Conservation (phyloP, 106 monocot genomes). For the Amphibolis antarctica region DNA sequence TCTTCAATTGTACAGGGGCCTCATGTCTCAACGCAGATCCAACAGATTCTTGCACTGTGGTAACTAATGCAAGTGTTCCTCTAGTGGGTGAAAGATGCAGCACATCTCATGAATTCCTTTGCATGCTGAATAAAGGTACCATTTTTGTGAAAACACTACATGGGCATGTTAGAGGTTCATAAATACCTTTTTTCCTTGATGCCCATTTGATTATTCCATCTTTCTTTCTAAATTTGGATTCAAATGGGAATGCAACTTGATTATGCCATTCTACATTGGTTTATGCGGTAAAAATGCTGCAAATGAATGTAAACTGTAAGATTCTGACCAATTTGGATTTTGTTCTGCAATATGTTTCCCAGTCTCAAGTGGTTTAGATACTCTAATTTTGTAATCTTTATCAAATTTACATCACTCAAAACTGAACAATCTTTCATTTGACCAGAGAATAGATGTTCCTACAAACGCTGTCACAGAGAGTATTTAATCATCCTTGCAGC, state of each 20-base stretch:
- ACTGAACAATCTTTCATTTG: neutral
- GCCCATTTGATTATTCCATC: too few relatives aligned
- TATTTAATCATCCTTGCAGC: conserved; percentile 69
- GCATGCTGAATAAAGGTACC: conserved; percentile 67
- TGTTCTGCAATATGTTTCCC: too few relatives aligned
- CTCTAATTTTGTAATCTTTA: neutral
- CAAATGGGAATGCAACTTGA: too few relatives aligned
- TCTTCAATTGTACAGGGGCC: conserved; percentile 33
- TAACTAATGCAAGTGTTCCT: conserved; percentile 23
- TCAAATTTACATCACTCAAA: neutral
- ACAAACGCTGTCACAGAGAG: conserved; percentile 67
- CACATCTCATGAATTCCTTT: conserved; percentile 40
- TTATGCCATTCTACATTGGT: too few relatives aligned
- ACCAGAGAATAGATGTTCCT: conserved; percentile 45
- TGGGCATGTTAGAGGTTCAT: neutral
- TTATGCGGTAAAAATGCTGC: too few relatives aligned
- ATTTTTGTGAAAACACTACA: neutral
- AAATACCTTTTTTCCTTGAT: too few relatives aligned
- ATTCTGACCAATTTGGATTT: too few relatives aligned
- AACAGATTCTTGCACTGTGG: conserved; percentile 44
- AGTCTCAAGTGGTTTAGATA: neutral
- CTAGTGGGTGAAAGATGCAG: conserved; percentile 66
- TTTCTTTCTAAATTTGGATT: too few relatives aligned
- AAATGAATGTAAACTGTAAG: too few relatives aligned
- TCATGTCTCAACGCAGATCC: conserved; percentile 25